Evolutionary conservation across 768 basidiomycete species (phyloP), one percentile per base, ranked within the genome.

Genomic region (Pholiota molesta): DNA sequence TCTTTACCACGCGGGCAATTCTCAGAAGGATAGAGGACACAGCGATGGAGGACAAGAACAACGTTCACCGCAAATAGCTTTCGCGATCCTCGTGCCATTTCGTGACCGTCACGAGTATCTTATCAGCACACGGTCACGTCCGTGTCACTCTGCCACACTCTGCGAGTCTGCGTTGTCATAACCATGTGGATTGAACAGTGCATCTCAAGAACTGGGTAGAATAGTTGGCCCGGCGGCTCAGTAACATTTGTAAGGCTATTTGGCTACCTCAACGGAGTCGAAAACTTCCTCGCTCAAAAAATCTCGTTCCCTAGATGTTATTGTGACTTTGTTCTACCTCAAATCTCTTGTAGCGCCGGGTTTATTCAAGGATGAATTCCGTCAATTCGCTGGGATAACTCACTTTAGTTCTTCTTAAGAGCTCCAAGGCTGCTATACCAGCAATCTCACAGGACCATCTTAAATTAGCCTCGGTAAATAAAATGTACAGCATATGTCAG

Each of bases 1-100:
- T 57, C 44, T 44, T 57, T 29, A 31, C 56, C 56, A 57, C 23
- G 56, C 56, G 56, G 55, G 44, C 37, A 23, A 56, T 40, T 56
- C 40, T 33, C 11, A 57, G 56, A 57, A 57, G 55, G 13, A 23
- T 28, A 19, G 44, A 23, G 26, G 44, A 17, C 31, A 39, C 29
- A 23, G 16, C 28, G 19, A 5, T 44, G n/a, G 19, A 21, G 47
- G 47, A 49, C 47, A 49, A 23, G 21, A 19, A 23, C 47, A 49
- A 21, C n/a, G 47, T 11, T 49, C 23, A 26, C 47, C 47, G 14
- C 10, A 49, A 49, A 28, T 49, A 49, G 47, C 21, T 49, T 26
- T 37, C 33, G 53, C 31, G 56, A 57, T 45, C 56, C 56, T 57
- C 56, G 44, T 57, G 56, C 47, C 47, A 49, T 17, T 10, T 35